These are phyloP conservation scores for Penicillium sp. DNA, from an alignment of 2,329 filamentous ascomycete species.

Conservation along the genomic window DNA sequence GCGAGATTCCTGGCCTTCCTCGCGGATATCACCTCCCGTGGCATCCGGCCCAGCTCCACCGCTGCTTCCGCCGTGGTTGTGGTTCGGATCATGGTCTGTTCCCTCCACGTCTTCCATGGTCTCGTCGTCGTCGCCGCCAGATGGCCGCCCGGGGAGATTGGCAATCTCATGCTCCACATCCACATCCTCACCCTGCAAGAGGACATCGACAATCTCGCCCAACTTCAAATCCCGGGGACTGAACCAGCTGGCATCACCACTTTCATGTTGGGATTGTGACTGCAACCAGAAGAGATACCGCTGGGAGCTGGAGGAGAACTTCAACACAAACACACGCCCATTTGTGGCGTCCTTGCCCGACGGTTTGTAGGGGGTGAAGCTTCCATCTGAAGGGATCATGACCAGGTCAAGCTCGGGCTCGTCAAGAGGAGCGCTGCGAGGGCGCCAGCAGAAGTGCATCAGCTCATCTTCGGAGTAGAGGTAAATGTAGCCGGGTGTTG, in stretches of 20 bases:
- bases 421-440: conserved; percentile 68
- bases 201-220: conserved; percentile 78
- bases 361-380: conserved; percentile 78
- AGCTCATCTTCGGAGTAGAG: conserved; percentile 93
- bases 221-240: conserved; percentile 84
- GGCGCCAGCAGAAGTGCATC: conserved; percentile 96
- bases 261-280: conserved; percentile 75
- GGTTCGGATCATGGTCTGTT: conserved; percentile 57
- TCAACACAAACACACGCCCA: conserved; percentile 89
- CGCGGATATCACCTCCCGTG: conserved; percentile 86
- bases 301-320: conserved; percentile 89
- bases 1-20: conserved; percentile 84
- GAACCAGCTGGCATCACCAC: conserved; percentile 74
- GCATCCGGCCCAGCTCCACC: conserved; percentile 84
- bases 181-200: conserved; percentile 87
- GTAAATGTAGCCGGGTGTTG: conserved; percentile 83
- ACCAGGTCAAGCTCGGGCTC: conserved; percentile 83
- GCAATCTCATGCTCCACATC: conserved; percentile 74
- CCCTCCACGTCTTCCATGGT: conserved; percentile 77
- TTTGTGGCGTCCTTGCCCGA: conserved; percentile 69
- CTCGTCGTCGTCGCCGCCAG: conserved; percentile 66
- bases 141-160: conserved; percentile 55
- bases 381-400: conserved; percentile 88
- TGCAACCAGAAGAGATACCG: conserved; percentile 96
- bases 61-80: conserved; percentile 62